These are phyloP conservation scores for Diplodia intermedia DNA, from an alignment of 2,329 filamentous ascomycete species.

Conservation along the genomic window DNA sequence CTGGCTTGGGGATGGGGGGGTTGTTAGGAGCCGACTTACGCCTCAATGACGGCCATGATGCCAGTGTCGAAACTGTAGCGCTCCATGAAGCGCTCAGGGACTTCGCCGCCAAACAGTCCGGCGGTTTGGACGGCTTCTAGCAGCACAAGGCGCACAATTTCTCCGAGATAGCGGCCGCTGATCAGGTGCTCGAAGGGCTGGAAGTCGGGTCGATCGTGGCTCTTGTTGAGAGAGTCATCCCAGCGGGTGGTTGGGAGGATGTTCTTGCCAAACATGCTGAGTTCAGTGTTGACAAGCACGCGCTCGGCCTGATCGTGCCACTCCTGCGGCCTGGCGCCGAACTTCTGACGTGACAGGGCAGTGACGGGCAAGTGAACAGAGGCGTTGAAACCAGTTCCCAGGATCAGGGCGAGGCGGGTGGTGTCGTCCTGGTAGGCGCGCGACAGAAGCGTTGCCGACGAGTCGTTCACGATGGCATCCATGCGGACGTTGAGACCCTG, in stretches of 20 bases:
- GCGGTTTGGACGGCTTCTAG: conserved; percentile 64
- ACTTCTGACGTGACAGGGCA: conserved; percentile 62
- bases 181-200: conserved; percentile 71
- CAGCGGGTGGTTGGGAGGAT: conserved; percentile 66
- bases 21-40: conserved; percentile 36
- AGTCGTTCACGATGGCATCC: conserved; percentile 70
- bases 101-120: conserved; percentile 62
- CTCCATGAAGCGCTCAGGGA: conserved; percentile 62
- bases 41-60: conserved; percentile 64
- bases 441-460: conserved; percentile 66
- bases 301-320: conserved; percentile 65
- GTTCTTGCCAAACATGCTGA: conserved; percentile 69
- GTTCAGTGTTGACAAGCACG: conserved; percentile 70
- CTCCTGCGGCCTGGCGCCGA: conserved; percentile 60
- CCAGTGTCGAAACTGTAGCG: conserved; percentile 67
- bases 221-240: conserved; percentile 66
- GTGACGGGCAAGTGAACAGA: conserved; percentile 66
- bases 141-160: conserved; percentile 67
- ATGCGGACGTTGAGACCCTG: conserved; percentile 63
- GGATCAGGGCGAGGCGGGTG: conserved; percentile 68
- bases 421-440: conserved; percentile 67
- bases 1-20: not conserved
- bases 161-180: conserved; percentile 68
- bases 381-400: conserved; percentile 70
- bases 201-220: conserved; percentile 66